Conservation (phyloP, 2,329 filamentous ascomycete species). For the Tolypocladium capitatum region DNA sequence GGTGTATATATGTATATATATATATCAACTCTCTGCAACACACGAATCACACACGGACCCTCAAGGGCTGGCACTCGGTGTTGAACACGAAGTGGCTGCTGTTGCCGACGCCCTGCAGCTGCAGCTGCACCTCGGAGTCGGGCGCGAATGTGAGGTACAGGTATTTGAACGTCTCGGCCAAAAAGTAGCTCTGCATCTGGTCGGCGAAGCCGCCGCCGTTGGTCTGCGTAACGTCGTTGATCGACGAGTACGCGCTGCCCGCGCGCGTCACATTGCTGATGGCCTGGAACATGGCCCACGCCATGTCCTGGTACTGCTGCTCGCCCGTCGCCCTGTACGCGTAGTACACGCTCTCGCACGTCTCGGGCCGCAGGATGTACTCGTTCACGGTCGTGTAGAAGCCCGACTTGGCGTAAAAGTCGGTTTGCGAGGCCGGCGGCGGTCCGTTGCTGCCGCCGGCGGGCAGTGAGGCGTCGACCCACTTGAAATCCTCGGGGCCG, state of each 20-base stretch:
- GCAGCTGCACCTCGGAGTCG: slow-evolving; percentile 43
- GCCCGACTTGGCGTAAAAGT: slow-evolving; percentile 53
- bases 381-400: slow-evolving; percentile 52
- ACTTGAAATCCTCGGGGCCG: slow-evolving; percentile 60
- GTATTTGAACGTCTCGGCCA: slow-evolving; percentile 82
- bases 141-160: slow-evolving; percentile 55
- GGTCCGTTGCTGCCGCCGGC: slow-evolving; percentile 23
- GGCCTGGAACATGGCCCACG: slow-evolving; percentile 62
- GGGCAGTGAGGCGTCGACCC: slow-evolving; percentile 33
- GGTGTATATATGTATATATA: too few species aligned
- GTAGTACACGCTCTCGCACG: slow-evolving; percentile 77
- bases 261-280: slow-evolving; percentile 52
- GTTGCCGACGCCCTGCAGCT: slow-evolving; percentile 29
- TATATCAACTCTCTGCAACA: background rate
- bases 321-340: slow-evolving; percentile 70
- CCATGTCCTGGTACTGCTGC: slow-evolving; percentile 66
- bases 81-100: slow-evolving; percentile 39
- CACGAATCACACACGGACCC: slow-evolving; percentile 5
- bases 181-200: slow-evolving; percentile 77
- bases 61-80: slow-evolving; percentile 34
- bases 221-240: slow-evolving; percentile 50
- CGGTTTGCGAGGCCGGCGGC: slow-evolving; percentile 30
- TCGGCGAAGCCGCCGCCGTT: slow-evolving; percentile 50
- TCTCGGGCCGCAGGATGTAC: slow-evolving; percentile 68
- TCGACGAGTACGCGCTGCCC: slow-evolving; percentile 54